Evolutionary conservation across 306 rosid genomes (phyloP), one percentile per base, ranked within the genome.

Genomic region (Castanea crenata): DNA sequence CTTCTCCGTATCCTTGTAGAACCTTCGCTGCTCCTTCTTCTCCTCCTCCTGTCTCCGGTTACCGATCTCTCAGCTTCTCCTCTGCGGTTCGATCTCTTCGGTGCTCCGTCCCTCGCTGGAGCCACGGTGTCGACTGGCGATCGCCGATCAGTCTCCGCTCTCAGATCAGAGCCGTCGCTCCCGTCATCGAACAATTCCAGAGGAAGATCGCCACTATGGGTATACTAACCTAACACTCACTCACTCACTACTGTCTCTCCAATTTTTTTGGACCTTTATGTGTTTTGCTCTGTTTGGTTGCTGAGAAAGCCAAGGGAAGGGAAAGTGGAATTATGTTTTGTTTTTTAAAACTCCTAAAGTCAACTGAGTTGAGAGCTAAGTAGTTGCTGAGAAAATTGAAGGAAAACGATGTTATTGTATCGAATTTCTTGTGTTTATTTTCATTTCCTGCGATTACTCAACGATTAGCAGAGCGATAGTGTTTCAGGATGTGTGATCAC

Each of bases 151-250:
- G 83, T 51, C 81, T 87, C 15, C 89, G 90, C 61, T 81, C 90
- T 55, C 90, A 89, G 87, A 85, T 89, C 92, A 85, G 92, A 63
- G 83, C 92, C 6, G 76, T 73, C 29, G 83, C 92, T 79, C 92
- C 92, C 1, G 90, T 82, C 23, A 76, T 89, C 57, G 87, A 86
- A 69, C 86, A 69, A 13, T 80, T 89, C 55, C 87, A 85, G 69
- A 86, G 92, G 58, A 87, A 83, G 82, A 81, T 87, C 76, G 87
- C 90, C 41, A 75, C 92, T 72, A 89, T 89, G 92, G 92, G 92
- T 89, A 87, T 68, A 5, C 29, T 7, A 7, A 7, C 8, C 46
- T 41, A 41, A 8, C 46, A 2, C 46, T 41, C 46, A 25, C 46
- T 41, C 46, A 25, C 31, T 58, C 10, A 58, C 35, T 31, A 23